phyloP scores from a whole-genome alignment of 352 stramenopile species.

The Phytophthora cactorum region DNA sequence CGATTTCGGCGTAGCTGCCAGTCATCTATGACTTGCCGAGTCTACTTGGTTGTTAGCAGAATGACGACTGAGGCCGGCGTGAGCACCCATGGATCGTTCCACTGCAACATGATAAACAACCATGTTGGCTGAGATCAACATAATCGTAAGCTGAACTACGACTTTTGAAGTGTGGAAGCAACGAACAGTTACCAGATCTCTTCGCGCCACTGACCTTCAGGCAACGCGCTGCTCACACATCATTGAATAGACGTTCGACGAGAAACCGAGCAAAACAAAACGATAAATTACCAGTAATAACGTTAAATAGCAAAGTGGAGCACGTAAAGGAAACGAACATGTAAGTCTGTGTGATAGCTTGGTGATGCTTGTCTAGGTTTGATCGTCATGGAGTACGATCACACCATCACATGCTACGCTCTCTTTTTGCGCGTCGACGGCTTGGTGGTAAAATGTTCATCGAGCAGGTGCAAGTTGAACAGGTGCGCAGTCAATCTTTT shows the following conservation, averaged over 20 bases:
- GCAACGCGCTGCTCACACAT: slow-evolving; percentile 1
- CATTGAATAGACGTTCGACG: neutral
- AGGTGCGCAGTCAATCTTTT: neutral
- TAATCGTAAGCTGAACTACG: neutral
- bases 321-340: too few relatives aligned
- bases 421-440: too few relatives aligned
- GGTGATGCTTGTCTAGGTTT: neutral
- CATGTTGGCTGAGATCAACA: neutral
- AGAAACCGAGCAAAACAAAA: neutral
- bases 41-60: neutral
- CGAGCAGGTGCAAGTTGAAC: neutral
- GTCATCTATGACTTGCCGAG: slow-evolving; percentile 3
- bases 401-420: neutral
- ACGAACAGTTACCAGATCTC: slow-evolving; percentile 10
- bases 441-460: neutral
- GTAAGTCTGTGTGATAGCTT: neutral
- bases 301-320: too few relatives aligned
- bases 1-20: slow-evolving; percentile 9
- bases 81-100: neutral
- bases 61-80: slow-evolving; percentile 7
- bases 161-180: neutral
- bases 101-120: slow-evolving; percentile 18
- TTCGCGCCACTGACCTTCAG: slow-evolving; percentile 3
- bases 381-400: neutral
- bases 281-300: neutral